Evolutionary conservation across 1,139 yeast species (phyloP).

Genomic region (Suhomyces maxii): DNA sequence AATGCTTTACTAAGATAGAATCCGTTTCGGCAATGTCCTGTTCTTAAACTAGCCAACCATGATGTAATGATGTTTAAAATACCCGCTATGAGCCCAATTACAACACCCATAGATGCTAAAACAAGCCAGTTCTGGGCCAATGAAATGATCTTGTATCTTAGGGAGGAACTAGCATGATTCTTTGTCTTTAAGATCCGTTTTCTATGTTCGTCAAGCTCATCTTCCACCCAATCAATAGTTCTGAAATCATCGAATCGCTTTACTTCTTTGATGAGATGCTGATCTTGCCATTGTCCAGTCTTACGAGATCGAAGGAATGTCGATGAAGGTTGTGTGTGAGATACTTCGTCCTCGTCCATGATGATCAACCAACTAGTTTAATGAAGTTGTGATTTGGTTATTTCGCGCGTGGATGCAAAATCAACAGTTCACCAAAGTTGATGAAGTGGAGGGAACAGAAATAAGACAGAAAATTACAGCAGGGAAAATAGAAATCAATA

Average conservation of each 20-base stretch:
- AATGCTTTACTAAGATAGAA: conserved; percentile 73
- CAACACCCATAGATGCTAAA: conserved; percentile 68
- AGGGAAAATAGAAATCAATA: neutral
- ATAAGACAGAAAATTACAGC: too few relatives aligned
- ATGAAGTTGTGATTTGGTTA: neutral
- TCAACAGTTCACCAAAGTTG: neutral
- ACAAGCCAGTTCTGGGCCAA: conserved; percentile 74
- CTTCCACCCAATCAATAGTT: conserved; percentile 87
- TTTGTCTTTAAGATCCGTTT: conserved; percentile 27
- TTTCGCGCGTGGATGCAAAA: neutral
- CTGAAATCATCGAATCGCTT: conserved; percentile 57
- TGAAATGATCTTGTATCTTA: conserved; percentile 34
- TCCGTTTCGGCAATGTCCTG: conserved; percentile 72
- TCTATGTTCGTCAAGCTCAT: conserved; percentile 59
- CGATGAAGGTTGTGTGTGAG: neutral
- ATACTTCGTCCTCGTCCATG: neutral
- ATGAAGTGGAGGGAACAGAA: neutral
- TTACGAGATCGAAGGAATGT: conserved; percentile 16
- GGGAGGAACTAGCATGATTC: conserved; percentile 16
- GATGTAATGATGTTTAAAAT: conserved; percentile 78
- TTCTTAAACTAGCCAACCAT: conserved; percentile 75
- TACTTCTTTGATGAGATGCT: conserved; percentile 35
- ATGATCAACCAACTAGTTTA: neutral
- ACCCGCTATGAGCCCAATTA: conserved; percentile 83
- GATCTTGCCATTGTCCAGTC: conserved; percentile 44